These are phyloP conservation scores for Trebouxiophyceae sp. DNA, from an alignment of 163 green algal genomes.

Conservation along the genomic window DNA sequence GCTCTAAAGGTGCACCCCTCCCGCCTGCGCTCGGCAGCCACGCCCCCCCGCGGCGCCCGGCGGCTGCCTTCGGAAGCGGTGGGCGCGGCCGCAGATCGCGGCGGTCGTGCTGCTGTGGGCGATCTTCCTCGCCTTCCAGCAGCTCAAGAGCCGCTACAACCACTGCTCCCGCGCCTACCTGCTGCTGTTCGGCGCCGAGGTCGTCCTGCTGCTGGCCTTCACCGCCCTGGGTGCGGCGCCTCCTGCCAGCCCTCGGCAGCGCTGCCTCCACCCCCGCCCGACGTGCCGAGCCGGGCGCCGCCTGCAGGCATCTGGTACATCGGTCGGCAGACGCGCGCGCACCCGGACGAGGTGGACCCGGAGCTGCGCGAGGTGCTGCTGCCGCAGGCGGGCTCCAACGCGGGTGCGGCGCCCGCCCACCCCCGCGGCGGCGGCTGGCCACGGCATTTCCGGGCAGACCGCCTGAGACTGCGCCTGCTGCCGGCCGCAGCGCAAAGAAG, in stretches of 20 bases:
- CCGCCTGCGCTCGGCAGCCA: no score
- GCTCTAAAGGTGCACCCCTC: not conserved
- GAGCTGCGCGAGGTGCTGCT: slow-evolving; percentile 19
- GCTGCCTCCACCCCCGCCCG: no score
- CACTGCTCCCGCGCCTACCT: slow-evolving; percentile 12
- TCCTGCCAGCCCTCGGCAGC: no score
- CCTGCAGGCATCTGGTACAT: not conserved
- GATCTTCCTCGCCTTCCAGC: slow-evolving; percentile 18
- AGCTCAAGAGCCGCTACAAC: slow-evolving; percentile 11
- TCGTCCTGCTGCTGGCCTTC: slow-evolving; percentile 9
- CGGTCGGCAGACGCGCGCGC: not conserved
- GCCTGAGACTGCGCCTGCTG: no score
- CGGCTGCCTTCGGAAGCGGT: no score
- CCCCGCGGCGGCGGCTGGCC: not conserved
- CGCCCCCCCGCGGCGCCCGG: no score
- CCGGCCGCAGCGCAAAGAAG: not conserved
- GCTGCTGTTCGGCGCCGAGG: slow-evolving; percentile 6
- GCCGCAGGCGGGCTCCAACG: not conserved
- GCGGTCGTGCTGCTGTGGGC: slow-evolving; percentile 20
- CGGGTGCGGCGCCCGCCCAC: no score
- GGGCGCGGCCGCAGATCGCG: slow-evolving; percentile 11
- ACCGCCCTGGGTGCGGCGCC: slow-evolving; percentile 7
- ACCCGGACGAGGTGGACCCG: slow-evolving; percentile 12
- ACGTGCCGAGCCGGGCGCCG: no score
- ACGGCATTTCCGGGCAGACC: not conserved